These are phyloP conservation scores for Cruciata laevipes DNA, from an alignment of 257 asterid genomes.

Conservation along the genomic window DNA sequence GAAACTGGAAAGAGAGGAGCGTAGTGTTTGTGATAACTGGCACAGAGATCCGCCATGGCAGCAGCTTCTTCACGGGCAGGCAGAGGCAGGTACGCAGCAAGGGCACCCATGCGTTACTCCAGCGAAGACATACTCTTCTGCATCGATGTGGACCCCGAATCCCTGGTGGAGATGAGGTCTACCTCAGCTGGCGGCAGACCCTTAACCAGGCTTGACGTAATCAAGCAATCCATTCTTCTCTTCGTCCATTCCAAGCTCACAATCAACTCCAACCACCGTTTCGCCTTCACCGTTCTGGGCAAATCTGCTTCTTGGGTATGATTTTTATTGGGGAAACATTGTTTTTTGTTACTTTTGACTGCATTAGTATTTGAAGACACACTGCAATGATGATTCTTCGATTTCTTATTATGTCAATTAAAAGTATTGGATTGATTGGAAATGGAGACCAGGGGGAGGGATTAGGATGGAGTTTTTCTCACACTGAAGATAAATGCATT, in stretches of 20 bases:
- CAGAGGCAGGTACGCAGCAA: constrained; percentile 26
- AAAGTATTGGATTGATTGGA: neutral
- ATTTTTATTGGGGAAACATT: neutral
- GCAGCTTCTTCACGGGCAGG: constrained; percentile 22
- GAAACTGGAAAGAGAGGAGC: neutral
- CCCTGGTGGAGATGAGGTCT: constrained; percentile 71
- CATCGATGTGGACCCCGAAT: constrained; percentile 77
- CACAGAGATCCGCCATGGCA: constrained; percentile 34
- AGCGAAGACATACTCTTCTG: constrained; percentile 85
- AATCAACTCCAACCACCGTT: constrained; percentile 82
- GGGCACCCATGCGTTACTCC: constrained; percentile 39
- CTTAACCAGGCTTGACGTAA: constrained; percentile 66
- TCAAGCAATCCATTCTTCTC: constrained; percentile 71
- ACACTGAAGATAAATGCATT: neutral
- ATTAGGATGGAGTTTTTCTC: neutral
- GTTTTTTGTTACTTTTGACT: neutral
- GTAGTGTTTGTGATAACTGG: neutral
- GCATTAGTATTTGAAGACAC: too few species aligned
- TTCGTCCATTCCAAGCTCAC: constrained; percentile 79
- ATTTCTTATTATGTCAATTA: neutral
- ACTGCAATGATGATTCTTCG: neutral
- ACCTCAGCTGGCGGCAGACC: constrained; percentile 67
- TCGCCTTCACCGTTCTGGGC: constrained; percentile 60
- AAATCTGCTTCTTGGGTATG: constrained; percentile 68
- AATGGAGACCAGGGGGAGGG: neutral